Percentiles rank a stretch among this genome's conserved stretches.
These are phyloP conservation scores for Aleurites moluccanus DNA, from an alignment of 441 rosid genomes.

Conservation along the genomic window DNA sequence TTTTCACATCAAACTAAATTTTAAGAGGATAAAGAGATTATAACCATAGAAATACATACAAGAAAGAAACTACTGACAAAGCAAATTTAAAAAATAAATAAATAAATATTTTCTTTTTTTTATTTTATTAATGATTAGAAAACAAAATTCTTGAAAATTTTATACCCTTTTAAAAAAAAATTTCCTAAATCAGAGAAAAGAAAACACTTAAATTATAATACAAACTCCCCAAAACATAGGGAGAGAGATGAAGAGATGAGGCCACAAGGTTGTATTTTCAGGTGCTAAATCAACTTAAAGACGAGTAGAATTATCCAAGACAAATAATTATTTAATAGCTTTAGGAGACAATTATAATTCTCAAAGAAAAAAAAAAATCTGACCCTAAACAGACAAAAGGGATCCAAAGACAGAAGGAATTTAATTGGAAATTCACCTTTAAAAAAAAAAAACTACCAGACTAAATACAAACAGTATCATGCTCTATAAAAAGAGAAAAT, in stretches of 20 bases:
- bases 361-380: slow-evolving; percentile 27
- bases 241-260: not conserved
- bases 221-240: not conserved
- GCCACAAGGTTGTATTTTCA: not conserved
- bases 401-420: slow-evolving; percentile 23
- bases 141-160: not conserved
- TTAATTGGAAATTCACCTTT: slow-evolving; percentile 23
- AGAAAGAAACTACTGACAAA: slow-evolving; percentile 27
- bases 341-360: not conserved
- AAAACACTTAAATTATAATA: too few species aligned
- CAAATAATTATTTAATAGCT: slow-evolving; percentile 16
- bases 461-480: not conserved
- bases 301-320: slow-evolving; percentile 25
- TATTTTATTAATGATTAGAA: not conserved
- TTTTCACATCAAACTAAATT: slow-evolving; percentile 16
- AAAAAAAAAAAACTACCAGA: not conserved
- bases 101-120: not conserved
- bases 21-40: not conserved
- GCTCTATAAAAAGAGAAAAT: not conserved
- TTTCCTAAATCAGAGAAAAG: not conserved
- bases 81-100: too few species aligned
- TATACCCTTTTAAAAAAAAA: too few species aligned
- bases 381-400: slow-evolving; percentile 33
- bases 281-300: slow-evolving; percentile 16
- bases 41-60: slow-evolving; percentile 26